Base-by-base conservation (phyloP, 768 basidiomycete species). In the Naganishia antarctica region DNA sequence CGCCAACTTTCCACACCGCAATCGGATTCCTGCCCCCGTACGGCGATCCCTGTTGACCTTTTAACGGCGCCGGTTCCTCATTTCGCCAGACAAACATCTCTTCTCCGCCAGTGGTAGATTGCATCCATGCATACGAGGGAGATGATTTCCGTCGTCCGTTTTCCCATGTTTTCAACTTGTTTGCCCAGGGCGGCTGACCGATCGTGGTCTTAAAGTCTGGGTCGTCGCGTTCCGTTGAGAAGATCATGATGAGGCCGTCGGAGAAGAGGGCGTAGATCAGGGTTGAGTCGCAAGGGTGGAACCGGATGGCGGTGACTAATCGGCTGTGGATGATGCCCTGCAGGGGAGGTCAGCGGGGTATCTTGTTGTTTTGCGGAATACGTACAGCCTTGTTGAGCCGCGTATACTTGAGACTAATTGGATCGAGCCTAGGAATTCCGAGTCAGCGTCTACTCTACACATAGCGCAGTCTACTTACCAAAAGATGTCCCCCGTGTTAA, bases 401-500 rank as follows among this genome's bases (percentile, higher is more conserved):
- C 16, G 70, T 69, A 67, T 79, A 79, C 47, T 68, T 70, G 1
- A 72, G 73, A 1, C 66, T 32, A 41, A 76, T 70, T 15, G 76
- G 74, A 89, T 93, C 93, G 61, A 98, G 21, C 53, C 53, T 57
- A 34, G 7, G 31, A 31, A 18, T 18, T 4, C 4, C 28, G 49
- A 18, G 49, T 12, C 26, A 29, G 49, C 28, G 21, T 18, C 50
- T n/a, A 1, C 18, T 18, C 28, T 31, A 31, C 49, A 16, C 9
- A 29, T 32, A 26, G 37, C 1, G 4, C 4, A 18, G 28, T n/a
- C n/a, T n/a, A 50, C 61, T 40, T 28, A 62, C 96, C 96, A 98
- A 51, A 98, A 79, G 40, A 99, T 80, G 79, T 99, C 96, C n/a
- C 96, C 96, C 0, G 92, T 89, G 66, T 81, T 83, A 74, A 96